Percentiles rank a stretch among this genome's conserved stretches.
Evolutionary conservation across 106 monocot genomes (phyloP).

Genomic region (Allium cepa): DNA sequence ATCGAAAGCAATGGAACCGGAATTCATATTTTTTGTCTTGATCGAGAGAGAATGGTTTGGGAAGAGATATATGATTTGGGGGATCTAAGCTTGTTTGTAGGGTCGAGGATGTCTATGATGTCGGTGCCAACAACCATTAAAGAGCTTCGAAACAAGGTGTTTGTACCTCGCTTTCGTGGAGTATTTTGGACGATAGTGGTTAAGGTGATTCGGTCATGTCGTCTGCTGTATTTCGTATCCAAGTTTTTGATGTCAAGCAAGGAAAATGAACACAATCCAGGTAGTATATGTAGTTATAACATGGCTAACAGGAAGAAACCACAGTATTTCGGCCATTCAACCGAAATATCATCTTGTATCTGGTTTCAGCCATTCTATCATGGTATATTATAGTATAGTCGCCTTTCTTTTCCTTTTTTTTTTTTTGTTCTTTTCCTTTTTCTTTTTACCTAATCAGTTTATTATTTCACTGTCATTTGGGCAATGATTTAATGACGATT

Average conservation of each 20-base stretch:
- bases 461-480: too few species aligned
- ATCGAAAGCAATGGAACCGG: neutral
- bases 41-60: neutral
- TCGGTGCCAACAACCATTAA: neutral
- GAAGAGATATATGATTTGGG: neutral
- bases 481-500: too few species aligned
- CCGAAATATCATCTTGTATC: neutral
- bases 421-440: too few species aligned
- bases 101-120: neutral
- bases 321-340: neutral
- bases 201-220: neutral
- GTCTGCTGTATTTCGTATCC: neutral
- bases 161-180: neutral
- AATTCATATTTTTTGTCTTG: neutral
- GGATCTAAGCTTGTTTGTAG: constrained; percentile 1
- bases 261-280: too few species aligned
- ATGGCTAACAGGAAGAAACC: neutral
- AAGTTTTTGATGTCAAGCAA: too few species aligned
- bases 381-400: too few species aligned
- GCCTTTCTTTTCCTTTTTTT: too few species aligned
- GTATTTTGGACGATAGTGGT: neutral
- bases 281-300: too few species aligned
- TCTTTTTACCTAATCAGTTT: too few species aligned
- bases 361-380: neutral
- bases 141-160: neutral